Conservation (phyloP, 257 asterid genomes). For the Thymus quinquecostatus region DNA sequence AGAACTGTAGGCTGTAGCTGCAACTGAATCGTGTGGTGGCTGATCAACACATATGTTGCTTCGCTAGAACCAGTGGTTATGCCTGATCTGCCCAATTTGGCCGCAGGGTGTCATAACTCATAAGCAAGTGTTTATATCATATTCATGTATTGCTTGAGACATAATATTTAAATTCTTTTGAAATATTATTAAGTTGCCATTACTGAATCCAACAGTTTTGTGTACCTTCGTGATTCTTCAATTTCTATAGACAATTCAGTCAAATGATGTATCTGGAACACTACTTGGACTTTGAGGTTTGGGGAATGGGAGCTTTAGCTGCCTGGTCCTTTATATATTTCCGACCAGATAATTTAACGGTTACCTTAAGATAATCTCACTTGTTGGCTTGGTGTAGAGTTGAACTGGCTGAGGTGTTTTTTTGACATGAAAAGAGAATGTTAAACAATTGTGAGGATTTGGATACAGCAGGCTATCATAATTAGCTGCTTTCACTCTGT, state of each 20-base stretch:
- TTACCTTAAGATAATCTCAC: no score
- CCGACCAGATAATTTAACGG: no score
- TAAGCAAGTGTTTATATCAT: not conserved
- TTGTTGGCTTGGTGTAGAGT: no score
- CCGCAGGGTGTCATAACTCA: not conserved
- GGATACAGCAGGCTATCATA: not conserved
- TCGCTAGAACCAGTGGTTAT: conserved; percentile 2
- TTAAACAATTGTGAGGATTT: no score
- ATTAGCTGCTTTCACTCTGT: conserved; percentile 4
- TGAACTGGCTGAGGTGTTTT: no score
- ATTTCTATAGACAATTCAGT: not conserved
- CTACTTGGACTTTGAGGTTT: no score
- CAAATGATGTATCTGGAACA: no score
- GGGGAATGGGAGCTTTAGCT: no score
- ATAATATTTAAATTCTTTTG: not conserved
- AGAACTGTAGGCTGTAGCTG: not conserved
- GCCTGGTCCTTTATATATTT: no score
- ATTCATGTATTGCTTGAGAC: conserved; percentile 1
- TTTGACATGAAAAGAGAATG: no score
- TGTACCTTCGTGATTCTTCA: not conserved
- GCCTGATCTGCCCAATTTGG: not conserved
- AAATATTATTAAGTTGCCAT: not conserved
- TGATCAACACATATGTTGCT: not conserved
- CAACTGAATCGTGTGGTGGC: not conserved
- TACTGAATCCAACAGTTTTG: not conserved